Percentiles rank a stretch among this genome's conserved stretches.
These are phyloP conservation scores for Penicillium argentinense DNA, from an alignment of 495 filamentous ascomycete genomes.

Conservation along the genomic window DNA sequence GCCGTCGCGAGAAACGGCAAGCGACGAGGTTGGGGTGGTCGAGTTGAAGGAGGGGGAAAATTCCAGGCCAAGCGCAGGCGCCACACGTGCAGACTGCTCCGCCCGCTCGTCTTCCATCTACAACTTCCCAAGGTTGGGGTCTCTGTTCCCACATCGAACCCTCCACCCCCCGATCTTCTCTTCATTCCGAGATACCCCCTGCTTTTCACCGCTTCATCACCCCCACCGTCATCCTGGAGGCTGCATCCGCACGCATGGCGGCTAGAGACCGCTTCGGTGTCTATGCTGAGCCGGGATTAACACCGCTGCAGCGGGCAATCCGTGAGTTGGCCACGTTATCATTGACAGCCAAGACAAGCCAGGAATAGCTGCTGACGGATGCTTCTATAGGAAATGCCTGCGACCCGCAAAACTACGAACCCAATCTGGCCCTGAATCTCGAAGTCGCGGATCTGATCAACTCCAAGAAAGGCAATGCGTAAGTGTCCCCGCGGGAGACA, in stretches of 20 bases:
- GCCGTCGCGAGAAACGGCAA: background rate
- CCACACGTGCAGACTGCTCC: conserved; percentile 34
- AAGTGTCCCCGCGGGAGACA: conserved; percentile 29
- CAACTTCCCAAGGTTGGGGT: conserved; percentile 14
- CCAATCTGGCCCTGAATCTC: conserved; percentile 92
- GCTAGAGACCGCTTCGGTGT: conserved; percentile 92
- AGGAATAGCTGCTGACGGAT: conserved; percentile 5
- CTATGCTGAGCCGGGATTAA: conserved; percentile 72
- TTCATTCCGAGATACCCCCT: background rate
- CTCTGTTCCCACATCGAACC: conserved; percentile 17
- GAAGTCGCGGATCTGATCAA: conserved; percentile 97
- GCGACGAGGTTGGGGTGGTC: background rate
- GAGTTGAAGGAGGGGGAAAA: conserved; percentile 17
- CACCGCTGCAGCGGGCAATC: conserved; percentile 92
- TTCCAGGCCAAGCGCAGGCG: conserved; percentile 20
- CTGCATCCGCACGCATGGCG: conserved; percentile 90
- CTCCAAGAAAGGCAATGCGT: conserved; percentile 94
- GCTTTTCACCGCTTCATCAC: conserved; percentile 6
- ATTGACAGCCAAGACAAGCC: conserved; percentile 5
- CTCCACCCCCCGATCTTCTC: conserved; percentile 4
- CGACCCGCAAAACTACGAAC: conserved; percentile 94
- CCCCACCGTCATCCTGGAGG: conserved; percentile 68
- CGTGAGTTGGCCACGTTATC: conserved; percentile 46
- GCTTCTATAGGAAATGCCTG: conserved; percentile 72
- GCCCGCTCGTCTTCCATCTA: conserved; percentile 23